Conservation (phyloP, 176 grass and related monocot species). For the Eragrostis nindensis region DNA sequence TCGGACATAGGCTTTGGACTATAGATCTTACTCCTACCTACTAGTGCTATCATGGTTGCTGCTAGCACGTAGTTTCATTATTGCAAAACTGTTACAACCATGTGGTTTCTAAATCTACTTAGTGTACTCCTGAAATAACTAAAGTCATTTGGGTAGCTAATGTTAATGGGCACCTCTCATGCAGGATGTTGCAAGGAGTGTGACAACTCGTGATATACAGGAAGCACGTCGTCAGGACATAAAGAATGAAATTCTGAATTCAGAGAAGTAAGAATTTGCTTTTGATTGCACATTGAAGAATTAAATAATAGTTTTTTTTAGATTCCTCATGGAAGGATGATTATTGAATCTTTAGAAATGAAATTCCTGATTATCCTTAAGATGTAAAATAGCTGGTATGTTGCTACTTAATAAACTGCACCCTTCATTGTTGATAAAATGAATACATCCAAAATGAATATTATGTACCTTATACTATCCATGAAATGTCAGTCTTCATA, state of each 20-base stretch:
- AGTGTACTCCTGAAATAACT: slow-evolving; percentile 1
- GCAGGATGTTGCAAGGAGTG: slow-evolving; percentile 93
- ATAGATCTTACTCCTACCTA: neutral
- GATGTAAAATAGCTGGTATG: neutral
- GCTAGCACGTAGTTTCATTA: neutral
- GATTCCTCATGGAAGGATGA: slow-evolving; percentile 23
- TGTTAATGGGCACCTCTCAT: slow-evolving; percentile 11
- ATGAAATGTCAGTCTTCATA: slow-evolving; percentile 7
- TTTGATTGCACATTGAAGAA: neutral
- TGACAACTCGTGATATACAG: slow-evolving; percentile 84
- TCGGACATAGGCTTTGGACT: neutral
- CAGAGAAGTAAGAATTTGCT: slow-evolving; percentile 63
- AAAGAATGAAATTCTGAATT: slow-evolving; percentile 99
- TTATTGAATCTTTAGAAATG: slow-evolving; percentile 1
- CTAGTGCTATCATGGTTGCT: slow-evolving; percentile 15
- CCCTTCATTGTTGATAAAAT: neutral
- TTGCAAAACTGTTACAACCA: neutral
- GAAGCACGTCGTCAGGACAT: slow-evolving; percentile 91
- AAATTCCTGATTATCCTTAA: neutral
- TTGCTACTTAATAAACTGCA: slow-evolving; percentile 17
- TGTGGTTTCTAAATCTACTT: slow-evolving; percentile 1
- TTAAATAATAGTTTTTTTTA: slow-evolving; percentile 20
- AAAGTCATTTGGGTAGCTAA: slow-evolving; percentile 9
- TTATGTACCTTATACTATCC: neutral
- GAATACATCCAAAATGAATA: slow-evolving; percentile 5